A percentile compares a stretch with the other conserved stretches of the same genome.
These are phyloP conservation scores for Bolboschoenus planiculmis DNA, from an alignment of 176 grass and related monocot genomes.

Conservation along the genomic window DNA sequence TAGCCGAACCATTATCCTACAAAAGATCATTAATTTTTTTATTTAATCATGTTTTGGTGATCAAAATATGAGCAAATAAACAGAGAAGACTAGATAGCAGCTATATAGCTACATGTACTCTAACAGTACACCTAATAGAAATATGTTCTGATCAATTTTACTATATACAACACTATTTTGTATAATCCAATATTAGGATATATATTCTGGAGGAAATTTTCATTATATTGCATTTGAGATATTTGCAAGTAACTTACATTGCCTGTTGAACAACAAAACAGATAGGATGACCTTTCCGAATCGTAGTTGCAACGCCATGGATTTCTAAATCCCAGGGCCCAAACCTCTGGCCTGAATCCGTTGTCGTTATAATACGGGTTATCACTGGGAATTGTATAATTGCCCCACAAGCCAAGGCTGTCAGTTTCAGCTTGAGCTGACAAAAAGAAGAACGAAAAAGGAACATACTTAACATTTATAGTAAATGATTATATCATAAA, in stretches of 20 bases:
- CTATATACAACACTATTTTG: not conserved
- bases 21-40: not conserved
- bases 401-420: slow-evolving; percentile 39
- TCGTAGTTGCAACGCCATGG: slow-evolving; percentile 46
- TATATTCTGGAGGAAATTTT: not conserved
- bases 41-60: not conserved
- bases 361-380: slow-evolving; percentile 25
- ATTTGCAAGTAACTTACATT: slow-evolving; percentile 9
- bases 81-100: not conserved
- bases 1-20: not conserved
- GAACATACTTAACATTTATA: not conserved
- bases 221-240: not conserved
- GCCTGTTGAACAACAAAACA: slow-evolving; percentile 38
- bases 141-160: not conserved
- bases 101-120: not conserved
- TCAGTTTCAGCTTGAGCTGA: slow-evolving; percentile 29
- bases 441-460: not conserved
- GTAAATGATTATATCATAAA: not conserved
- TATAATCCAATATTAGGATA: not conserved
- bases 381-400: slow-evolving; percentile 36
- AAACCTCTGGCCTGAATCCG: slow-evolving; percentile 32
- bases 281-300: slow-evolving; percentile 32
- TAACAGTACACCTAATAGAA: not conserved
- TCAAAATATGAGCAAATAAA: not conserved
- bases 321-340: slow-evolving; percentile 40